Conservation (phyloP, 352 stramenopile genomes). For the Pythium angustatum region DNA sequence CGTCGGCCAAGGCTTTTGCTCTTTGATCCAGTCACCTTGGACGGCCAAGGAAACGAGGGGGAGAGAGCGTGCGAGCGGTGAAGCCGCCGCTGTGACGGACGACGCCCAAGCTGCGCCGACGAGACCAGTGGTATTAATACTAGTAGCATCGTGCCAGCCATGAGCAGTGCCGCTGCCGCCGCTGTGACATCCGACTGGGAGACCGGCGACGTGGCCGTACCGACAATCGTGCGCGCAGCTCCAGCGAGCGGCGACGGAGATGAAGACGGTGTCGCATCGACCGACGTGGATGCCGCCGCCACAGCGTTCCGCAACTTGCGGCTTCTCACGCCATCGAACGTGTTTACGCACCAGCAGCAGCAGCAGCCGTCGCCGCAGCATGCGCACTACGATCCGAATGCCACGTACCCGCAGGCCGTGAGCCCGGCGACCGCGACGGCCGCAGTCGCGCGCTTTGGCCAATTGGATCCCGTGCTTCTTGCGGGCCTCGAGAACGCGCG, state of each 20-base stretch:
- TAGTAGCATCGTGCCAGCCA: too few relatives aligned
- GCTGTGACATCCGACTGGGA: conserved; percentile 27
- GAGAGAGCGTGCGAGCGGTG: neutral
- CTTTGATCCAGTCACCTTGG: conserved; percentile 34
- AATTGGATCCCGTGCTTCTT: conserved; percentile 77
- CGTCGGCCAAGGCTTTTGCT: neutral
- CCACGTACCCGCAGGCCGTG: conserved; percentile 36
- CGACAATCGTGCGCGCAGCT: neutral
- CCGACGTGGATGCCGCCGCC: conserved; percentile 17
- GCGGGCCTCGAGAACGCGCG: conserved; percentile 78
- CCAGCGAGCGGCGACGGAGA: neutral
- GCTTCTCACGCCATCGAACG: conserved; percentile 39
- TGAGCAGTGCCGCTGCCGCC: too few relatives aligned
- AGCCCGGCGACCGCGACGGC: conserved; percentile 63
- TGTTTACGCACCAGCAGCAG: conserved; percentile 7
- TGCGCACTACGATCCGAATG: conserved; percentile 32
- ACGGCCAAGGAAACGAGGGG: conserved; percentile 6
- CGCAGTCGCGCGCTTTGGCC: conserved; percentile 40
- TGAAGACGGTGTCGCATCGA: neutral
- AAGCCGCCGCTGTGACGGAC: neutral
- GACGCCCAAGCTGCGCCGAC: too few relatives aligned
- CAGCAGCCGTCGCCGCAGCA: conserved; percentile 24
- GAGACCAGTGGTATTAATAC: too few relatives aligned
- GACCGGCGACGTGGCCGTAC: conserved; percentile 11
- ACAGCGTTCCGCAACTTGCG: conserved; percentile 40